A percentile compares a stretch with the other conserved stretches of the same genome.
These are phyloP conservation scores for Lenwebbia sp. DNA, from an alignment of 345 rosid species.

Conservation along the genomic window DNA sequence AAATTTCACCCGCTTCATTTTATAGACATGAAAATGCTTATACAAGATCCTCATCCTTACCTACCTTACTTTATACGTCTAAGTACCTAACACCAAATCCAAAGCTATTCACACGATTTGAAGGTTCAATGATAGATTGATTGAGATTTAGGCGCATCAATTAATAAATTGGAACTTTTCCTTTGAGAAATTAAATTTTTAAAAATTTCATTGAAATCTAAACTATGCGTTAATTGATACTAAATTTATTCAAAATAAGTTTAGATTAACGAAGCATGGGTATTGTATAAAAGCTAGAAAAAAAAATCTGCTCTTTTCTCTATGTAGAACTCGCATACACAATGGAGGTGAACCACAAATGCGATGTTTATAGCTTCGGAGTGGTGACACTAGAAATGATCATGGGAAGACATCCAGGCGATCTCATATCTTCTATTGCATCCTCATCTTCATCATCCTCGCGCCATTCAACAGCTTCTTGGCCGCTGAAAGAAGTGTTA, in stretches of 20 bases:
- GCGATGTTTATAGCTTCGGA: constrained; percentile 3
- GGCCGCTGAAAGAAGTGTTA: background rate
- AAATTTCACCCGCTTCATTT: background rate
- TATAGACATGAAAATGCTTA: background rate
- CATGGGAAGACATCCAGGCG: background rate
- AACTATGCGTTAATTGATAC: background rate
- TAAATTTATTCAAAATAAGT: too few species aligned
- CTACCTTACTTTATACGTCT: background rate
- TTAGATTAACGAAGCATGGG: background rate
- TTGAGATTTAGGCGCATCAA: background rate
- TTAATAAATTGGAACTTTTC: background rate
- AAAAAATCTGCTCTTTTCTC: background rate
- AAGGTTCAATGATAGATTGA: background rate
- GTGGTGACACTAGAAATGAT: background rate
- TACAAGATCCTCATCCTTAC: too few species aligned
- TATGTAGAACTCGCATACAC: background rate
- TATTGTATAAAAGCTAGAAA: background rate
- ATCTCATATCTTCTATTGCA: background rate
- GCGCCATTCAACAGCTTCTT: background rate
- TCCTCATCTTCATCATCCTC: background rate
- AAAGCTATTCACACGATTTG: background rate
- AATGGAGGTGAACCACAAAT: background rate
- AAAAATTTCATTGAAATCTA: background rate
- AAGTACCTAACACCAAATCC: background rate
- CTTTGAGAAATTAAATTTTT: background rate